phyloP scores from a whole-genome alignment of 768 basidiomycete species.

The Pleurotus platypus region DNA sequence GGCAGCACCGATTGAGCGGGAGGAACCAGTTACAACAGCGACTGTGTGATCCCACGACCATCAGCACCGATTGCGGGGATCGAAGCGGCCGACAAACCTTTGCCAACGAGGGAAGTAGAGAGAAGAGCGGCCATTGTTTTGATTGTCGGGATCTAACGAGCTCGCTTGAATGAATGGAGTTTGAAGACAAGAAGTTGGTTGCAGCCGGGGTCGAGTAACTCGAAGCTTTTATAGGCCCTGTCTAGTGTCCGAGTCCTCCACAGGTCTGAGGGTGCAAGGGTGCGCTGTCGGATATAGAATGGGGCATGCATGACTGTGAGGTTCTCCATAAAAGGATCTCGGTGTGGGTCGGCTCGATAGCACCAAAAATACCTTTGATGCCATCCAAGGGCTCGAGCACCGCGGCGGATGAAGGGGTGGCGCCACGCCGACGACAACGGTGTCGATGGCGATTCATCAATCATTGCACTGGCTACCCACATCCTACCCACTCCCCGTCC shows the following conservation, averaged over 20 bases:
- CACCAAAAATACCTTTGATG: neutral
- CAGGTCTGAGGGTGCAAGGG: neutral
- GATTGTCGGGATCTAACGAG: neutral
- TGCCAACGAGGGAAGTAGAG: conserved; percentile 2
- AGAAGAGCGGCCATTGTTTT: conserved; percentile 2
- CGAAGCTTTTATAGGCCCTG: neutral
- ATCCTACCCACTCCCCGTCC: no score
- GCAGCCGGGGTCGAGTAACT: neutral
- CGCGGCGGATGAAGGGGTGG: no score
- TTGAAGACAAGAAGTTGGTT: neutral
- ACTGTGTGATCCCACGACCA: neutral
- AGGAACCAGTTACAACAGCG: conserved; percentile 43
- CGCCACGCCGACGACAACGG: no score
- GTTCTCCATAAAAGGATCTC: neutral
- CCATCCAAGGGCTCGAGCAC: neutral
- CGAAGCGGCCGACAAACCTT: neutral
- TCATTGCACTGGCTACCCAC: no score
- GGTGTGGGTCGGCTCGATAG: neutral
- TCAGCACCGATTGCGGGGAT: neutral
- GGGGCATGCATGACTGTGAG: neutral
- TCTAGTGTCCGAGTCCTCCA: neutral
- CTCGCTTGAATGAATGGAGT: neutral
- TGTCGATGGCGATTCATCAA: no score
- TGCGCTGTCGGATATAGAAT: conserved; percentile 2
- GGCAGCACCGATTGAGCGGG: conserved; percentile 58